These are phyloP conservation scores for Tetrapisispora iriomotensis DNA, from an alignment of 805 yeast genomes.

Conservation along the genomic window DNA sequence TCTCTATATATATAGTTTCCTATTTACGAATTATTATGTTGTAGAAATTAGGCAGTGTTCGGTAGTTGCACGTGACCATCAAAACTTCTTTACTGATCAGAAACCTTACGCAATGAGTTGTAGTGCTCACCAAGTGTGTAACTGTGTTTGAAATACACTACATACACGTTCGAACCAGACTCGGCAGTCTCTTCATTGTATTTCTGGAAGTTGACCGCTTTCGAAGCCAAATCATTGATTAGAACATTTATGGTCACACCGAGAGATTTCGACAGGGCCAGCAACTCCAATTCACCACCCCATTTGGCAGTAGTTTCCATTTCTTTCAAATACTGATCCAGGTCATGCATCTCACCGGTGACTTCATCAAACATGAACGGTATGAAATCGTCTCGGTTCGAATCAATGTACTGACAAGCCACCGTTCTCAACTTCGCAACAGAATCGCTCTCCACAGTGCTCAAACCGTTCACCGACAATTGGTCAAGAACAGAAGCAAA, in stretches of 20 bases:
- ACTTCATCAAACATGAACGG: constrained; percentile 80
- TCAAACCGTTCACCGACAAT: constrained; percentile 29
- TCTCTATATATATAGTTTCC: too few relatives aligned
- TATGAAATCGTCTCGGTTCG: constrained; percentile 56
- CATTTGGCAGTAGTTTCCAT: constrained; percentile 76
- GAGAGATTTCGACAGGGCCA: constrained; percentile 67
- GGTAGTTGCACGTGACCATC: too few relatives aligned
- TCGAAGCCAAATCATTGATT: constrained; percentile 54
- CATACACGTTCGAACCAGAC: constrained; percentile 40
- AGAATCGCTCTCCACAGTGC: constrained; percentile 8
- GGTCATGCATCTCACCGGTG: constrained; percentile 51
- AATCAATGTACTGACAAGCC: constrained; percentile 59
- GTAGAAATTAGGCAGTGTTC: too few relatives aligned
- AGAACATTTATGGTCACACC: constrained; percentile 66
- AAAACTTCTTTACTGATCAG: too few relatives aligned
- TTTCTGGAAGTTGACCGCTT: constrained; percentile 22
- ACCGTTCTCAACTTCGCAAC: constrained; percentile 44
- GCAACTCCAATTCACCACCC: constrained; percentile 93
- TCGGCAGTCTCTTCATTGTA: constrained; percentile 70
- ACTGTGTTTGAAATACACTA: constrained; percentile 76
- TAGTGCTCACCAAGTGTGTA: constrained; percentile 94
- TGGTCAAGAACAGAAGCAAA: constrained; percentile 84
- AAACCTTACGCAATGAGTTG: constrained; percentile 55
- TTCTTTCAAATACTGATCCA: constrained; percentile 58
- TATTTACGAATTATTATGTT: too few relatives aligned